Base-by-base conservation (phyloP, 2,329 filamentous ascomycete genomes). In the Sclerotinia sclerotiorum region DNA sequence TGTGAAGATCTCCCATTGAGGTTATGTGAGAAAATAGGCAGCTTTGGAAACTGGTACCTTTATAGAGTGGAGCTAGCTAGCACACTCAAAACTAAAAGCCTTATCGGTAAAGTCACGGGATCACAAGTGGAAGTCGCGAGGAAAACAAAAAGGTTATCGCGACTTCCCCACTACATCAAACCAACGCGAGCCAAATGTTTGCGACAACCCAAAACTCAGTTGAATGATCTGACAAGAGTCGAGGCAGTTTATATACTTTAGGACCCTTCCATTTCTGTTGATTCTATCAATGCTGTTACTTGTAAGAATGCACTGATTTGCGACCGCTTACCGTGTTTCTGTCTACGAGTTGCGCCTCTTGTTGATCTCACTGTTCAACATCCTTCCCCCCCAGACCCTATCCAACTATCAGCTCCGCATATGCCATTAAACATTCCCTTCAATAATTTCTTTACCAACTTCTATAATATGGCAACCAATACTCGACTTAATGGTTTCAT, bases 111-210 rank as follows among this genome's bases (percentile, higher is more conserved):
- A 24, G 46, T 62, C 60, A 62, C 60, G 60, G 46, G 60, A 51
- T 62, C 46, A 62, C 60, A 46, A 35, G 32, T 51, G n/a, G n/a
- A 62, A 39, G 46, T 62, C 60, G 60, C 46, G 60, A 62, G 11
- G 54, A 32, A 32, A 48, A 48, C 21, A 19, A n/a, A 19, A 48
- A 48, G 39, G 13, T 42, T 42, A 48, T 57, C 55, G 55, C 55
- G 46, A 51, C 35, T 49, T 24, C 27, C 39, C 48, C 24, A 49
- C 49, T 35, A 17, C n/a, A 19, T 32, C 3, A 62, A 21, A n/a
- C 1, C 29, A 62, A 35, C 46, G 46, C 60, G 29, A 62, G 13
- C 29, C 29, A 61, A 32, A 35, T 11, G 32, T 57, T 48, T 49
- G 21, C 44, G 21, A 62, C 58, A 62, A 35, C 44, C 58, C 32